These are phyloP conservation scores for Neopestalotiopsis sp. DNA, from an alignment of 2,329 filamentous ascomycete species.

Conservation along the genomic window DNA sequence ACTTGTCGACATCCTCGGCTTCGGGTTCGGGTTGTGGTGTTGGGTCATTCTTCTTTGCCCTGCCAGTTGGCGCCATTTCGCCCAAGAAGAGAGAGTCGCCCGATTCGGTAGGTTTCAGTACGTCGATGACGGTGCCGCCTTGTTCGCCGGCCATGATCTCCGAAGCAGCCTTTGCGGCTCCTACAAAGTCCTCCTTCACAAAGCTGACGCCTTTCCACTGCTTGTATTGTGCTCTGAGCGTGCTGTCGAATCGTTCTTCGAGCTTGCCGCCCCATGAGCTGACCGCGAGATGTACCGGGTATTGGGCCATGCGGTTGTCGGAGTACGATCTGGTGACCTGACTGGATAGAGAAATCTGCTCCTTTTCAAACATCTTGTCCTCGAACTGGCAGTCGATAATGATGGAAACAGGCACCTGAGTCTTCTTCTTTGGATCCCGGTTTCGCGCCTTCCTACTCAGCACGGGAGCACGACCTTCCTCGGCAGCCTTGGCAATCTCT, in stretches of 20 bases:
- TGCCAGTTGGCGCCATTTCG: slow-evolving; percentile 34
- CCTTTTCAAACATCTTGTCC: slow-evolving; percentile 84
- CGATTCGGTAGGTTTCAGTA: slow-evolving; percentile 50
- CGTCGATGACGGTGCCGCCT: slow-evolving; percentile 63
- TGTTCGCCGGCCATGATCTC: slow-evolving; percentile 65
- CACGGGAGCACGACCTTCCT: slow-evolving; percentile 48
- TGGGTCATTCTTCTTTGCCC: slow-evolving; percentile 35
- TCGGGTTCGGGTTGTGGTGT: slow-evolving; percentile 30
- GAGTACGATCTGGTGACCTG: slow-evolving; percentile 91
- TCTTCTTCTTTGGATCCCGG: slow-evolving; percentile 31
- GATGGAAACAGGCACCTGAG: slow-evolving; percentile 74
- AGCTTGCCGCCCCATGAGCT: slow-evolving; percentile 80
- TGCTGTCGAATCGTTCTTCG: slow-evolving; percentile 78
- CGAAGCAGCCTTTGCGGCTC: slow-evolving; percentile 69
- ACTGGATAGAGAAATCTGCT: slow-evolving; percentile 79
- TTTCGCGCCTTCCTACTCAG: slow-evolving; percentile 40
- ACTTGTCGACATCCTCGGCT: slow-evolving; percentile 40
- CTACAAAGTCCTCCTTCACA: slow-evolving; percentile 74
- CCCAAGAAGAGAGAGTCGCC: slow-evolving; percentile 38
- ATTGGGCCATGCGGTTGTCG: slow-evolving; percentile 75
- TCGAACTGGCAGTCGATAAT: slow-evolving; percentile 94
- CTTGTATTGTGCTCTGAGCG: slow-evolving; percentile 72
- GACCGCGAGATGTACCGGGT: slow-evolving; percentile 74
- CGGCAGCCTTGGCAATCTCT: slow-evolving; percentile 50
- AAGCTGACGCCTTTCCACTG: slow-evolving; percentile 83